Evolutionary conservation across 345 rosid genomes (phyloP).

Genomic region (Diplotaxis tenuifolia): DNA sequence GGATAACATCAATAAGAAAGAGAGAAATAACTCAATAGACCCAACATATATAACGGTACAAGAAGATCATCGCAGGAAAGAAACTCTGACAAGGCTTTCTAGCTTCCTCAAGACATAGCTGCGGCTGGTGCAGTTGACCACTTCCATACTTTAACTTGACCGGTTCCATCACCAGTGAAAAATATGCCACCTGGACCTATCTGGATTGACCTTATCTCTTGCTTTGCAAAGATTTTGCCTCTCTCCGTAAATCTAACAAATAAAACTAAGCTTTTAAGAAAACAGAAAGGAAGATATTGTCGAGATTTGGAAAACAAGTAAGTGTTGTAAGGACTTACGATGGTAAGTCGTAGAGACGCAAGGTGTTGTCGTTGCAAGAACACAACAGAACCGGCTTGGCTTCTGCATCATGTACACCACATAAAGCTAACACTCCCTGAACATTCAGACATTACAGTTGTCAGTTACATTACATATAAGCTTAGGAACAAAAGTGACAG

Average conservation of each 20-base stretch:
- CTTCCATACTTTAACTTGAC: constrained; percentile 91
- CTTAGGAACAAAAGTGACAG: not conserved
- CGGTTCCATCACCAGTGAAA: constrained; percentile 93
- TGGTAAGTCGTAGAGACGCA: constrained; percentile 79
- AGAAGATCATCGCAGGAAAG: constrained; percentile 21
- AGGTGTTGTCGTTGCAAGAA: constrained; percentile 71
- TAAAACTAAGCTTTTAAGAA: not conserved
- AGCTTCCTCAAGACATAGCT: constrained; percentile 29
- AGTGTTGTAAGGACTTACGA: constrained; percentile 59
- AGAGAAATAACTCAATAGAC: not conserved
- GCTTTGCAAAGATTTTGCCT: constrained; percentile 81
- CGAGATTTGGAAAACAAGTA: not conserved
- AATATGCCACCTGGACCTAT: constrained; percentile 81
- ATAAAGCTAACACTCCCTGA: constrained; percentile 72
- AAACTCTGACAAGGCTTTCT: not conserved
- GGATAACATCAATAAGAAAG: constrained; percentile 7
- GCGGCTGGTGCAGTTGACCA: constrained; percentile 52
- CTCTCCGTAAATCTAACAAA: constrained; percentile 72
- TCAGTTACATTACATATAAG: constrained; percentile 6
- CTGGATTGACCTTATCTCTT: constrained; percentile 80
- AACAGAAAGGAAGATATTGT: not conserved
- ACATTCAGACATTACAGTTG: not conserved
- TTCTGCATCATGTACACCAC: constrained; percentile 83
- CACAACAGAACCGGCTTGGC: constrained; percentile 80
- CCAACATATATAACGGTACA: constrained; percentile 29